Evolutionary conservation across 2,329 filamentous ascomycete species (phyloP).

Genomic region (Coccinonectria pachysandricola): DNA sequence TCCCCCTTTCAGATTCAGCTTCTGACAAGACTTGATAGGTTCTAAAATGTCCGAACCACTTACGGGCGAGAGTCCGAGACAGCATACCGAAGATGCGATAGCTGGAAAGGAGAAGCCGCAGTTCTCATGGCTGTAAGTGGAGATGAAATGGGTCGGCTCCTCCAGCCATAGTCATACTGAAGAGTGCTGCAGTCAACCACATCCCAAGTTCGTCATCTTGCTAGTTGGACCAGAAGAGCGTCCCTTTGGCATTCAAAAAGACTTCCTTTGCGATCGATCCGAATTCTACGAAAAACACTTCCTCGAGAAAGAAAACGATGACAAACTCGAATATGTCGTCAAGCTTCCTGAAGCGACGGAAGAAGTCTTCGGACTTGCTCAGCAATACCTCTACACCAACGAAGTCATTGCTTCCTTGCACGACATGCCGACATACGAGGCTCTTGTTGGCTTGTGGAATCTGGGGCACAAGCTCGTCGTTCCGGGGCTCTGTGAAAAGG

Average conservation of each 20-base stretch:
- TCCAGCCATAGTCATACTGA: too few species aligned
- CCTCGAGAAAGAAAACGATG: conserved; percentile 19
- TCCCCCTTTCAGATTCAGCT: too few species aligned
- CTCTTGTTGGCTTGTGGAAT: conserved; percentile 47
- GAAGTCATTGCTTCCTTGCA: conserved; percentile 32
- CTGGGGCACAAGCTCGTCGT: conserved; percentile 42
- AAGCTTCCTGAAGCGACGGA: conserved; percentile 36
- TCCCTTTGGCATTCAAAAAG: conserved; percentile 48
- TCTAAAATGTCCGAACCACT: neutral
- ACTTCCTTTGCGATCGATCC: conserved; percentile 45
- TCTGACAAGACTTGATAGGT: too few species aligned
- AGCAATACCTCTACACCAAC: conserved; percentile 44
- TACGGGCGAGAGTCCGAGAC: too few species aligned
- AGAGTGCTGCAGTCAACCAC: conserved; percentile 41
- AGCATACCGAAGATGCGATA: neutral
- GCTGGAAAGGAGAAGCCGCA: conserved; percentile 6
- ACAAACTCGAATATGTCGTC: conserved; percentile 39
- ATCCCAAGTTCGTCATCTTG: conserved; percentile 45
- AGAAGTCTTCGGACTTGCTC: conserved; percentile 44
- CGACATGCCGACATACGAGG: conserved; percentile 40
- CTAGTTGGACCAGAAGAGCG: conserved; percentile 41
- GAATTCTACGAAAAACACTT: conserved; percentile 38
- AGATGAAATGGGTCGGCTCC: too few species aligned
- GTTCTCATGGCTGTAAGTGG: conserved; percentile 31
- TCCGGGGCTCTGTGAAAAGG: conserved; percentile 44